Percentiles rank a stretch among this genome's conserved stretches.
phyloP scores from a whole-genome alignment of 176 grass and related monocot genomes.

The Oryza nivara region DNA sequence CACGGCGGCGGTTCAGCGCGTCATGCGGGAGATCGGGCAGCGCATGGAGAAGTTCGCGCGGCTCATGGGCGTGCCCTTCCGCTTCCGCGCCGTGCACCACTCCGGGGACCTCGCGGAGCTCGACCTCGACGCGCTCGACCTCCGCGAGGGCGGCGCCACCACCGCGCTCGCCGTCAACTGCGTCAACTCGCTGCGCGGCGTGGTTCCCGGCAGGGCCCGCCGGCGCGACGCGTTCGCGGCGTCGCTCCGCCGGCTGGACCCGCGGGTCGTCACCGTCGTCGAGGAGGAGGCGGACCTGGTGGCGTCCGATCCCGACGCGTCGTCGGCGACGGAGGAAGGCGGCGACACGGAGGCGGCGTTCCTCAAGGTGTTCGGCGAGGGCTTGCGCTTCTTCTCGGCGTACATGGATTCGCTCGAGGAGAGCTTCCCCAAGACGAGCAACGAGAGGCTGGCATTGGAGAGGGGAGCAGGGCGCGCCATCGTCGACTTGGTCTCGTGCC shows the following conservation, averaged over 20 bases:
- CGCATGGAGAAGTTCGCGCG: conserved; percentile 98
- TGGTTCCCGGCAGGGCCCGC: conserved; percentile 51
- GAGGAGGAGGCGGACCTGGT: conserved; percentile 95
- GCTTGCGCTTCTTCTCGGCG: conserved; percentile 80
- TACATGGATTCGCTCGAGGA: conserved; percentile 97
- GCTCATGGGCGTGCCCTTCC: conserved; percentile 95
- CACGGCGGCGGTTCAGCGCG: conserved; percentile 65
- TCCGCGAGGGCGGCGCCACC: conserved; percentile 47
- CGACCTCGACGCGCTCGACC: conserved; percentile 78
- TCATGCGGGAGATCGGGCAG: conserved; percentile 96
- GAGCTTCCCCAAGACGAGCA: conserved; percentile 85
- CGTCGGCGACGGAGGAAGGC: conserved; percentile 23
- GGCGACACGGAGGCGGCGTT: conserved; percentile 69
- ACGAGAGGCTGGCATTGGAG: conserved; percentile 88
- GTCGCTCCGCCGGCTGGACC: conserved; percentile 64
- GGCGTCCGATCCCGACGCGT: conserved; percentile 4
- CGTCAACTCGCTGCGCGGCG: conserved; percentile 69
- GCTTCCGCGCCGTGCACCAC: conserved; percentile 85
- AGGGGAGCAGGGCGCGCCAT: conserved; percentile 72
- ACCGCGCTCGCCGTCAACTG: conserved; percentile 85
- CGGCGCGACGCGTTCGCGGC: conserved; percentile 62
- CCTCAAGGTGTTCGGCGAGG: conserved; percentile 85
- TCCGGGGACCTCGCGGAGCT: conserved; percentile 78
- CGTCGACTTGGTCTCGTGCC: conserved; percentile 87
- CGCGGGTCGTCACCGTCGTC: conserved; percentile 78